Evolutionary conservation across 192 early-diverging fungal species (phyloP), one percentile per base, ranked within the genome.

Genomic region (Gonapodya prolifera): DNA sequence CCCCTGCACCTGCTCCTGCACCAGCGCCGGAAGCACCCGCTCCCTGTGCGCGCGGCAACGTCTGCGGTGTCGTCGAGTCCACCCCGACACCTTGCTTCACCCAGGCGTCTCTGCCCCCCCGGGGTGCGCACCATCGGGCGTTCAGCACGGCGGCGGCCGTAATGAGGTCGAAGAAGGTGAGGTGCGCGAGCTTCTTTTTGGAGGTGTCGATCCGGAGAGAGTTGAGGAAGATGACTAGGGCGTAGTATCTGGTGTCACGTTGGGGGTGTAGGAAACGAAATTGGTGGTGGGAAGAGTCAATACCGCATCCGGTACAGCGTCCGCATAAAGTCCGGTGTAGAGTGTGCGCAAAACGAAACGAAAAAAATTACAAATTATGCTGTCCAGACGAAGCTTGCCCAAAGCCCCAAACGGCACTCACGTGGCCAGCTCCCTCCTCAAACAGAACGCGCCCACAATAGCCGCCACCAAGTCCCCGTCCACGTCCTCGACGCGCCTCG

Each of bases 401-500:
- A 23, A 61, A 16, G 45, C 8, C 45, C 8, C 45, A 8, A 16
- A 30, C 8, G 31, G 8, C 2, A 73, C 84, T 45, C 69, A 86
- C 80, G 81, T 79, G 45, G 88, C 81, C 17, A 87, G 78, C 1
- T 83, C 79, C 80, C 80, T 83, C 36, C 83, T 75, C 75, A 88
- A 77, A 77, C 86, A 78, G n/a, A 88, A 89, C 34, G 86, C 82
- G 34, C 70, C 69, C 73, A 80, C 81, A n/a, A 91, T 82, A 0
- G 83, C 77, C 45, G 76, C 70, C 45, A 81, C 79, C 30, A 89
- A 85, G 69, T 85, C 82, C 32, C 85, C 84, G 28, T 89, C 86
- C 33, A 80, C 77, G 80, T 91, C 90, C 69, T 91, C 88, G 0
- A 86, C 80, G 33, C 82, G 76, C 75, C 88, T 90, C 74, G 82